Base-by-base conservation (phyloP, 73 alveolate genomes). In the Stentor roeselii region DNA sequence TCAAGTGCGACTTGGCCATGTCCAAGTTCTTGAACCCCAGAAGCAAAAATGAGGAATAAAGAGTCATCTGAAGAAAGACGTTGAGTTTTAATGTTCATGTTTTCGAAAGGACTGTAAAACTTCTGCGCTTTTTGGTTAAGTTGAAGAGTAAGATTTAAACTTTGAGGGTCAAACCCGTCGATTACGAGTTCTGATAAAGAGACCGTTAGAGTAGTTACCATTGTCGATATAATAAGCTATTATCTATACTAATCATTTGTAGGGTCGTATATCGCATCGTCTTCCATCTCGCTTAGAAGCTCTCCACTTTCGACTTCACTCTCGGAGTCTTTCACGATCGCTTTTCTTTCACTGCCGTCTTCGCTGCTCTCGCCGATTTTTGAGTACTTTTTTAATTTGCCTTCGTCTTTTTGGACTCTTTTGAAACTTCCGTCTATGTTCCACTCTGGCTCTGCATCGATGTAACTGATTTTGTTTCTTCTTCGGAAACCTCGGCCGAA, bases 401-500 rank as follows among this genome's bases (percentile, higher is more conserved):
- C 67, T 50, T 50, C 67, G 67, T 58, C 74, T 58, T 58, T 30
- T 61, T 36, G 21, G 27, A 14, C 42, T 14, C 82, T 11, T 35
- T 61, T 61, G 27, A 61, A 61, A 14, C 42, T 61, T 61, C 82
- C 82, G 14, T n/a, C 42, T 11, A 50, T 21, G 21, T 50, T 50
- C 67, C 67, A 50, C 21, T 50, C 67, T 11, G 67, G 67, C 21
- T 50, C 67, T 50, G 67, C 21, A 50, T 95, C 99, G 39, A 82
- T 84, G 83, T 96, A 96, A 83, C 90, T 94, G 38, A 97, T 97
- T 84, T 90, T 88, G 78, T 95, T 97, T 87, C 99, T 97, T 6
- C 92, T 91, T 83, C 99, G 87, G 91, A 91, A 92, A 36, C 98
- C 99, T 91, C 94, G 86, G 30, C 98, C 98, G 86, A 75, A 95